phyloP scores from a whole-genome alignment of 2,329 filamentous ascomycete species.

The Venturiaceae sp. region DNA sequence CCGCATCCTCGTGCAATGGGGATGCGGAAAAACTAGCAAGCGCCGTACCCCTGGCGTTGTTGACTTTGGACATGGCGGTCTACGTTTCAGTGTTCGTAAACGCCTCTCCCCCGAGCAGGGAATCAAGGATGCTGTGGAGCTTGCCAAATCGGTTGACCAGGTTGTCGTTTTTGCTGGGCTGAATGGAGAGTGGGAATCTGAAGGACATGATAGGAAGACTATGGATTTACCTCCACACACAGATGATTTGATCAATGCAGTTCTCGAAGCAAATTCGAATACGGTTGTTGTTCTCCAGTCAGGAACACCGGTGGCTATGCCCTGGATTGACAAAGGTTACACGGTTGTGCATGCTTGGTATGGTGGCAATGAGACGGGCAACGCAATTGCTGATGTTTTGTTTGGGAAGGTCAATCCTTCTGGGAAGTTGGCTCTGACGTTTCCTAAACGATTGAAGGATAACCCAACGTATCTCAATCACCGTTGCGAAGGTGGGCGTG shows the following conservation, averaged over 20 bases:
- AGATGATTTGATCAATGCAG: slow-evolving; percentile 54
- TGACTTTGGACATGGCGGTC: slow-evolving; percentile 35
- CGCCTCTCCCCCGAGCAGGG: slow-evolving; percentile 29
- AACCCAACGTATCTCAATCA: slow-evolving; percentile 56
- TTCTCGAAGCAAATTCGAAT: slow-evolving; percentile 58
- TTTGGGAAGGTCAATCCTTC: slow-evolving; percentile 69
- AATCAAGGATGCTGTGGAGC: slow-evolving; percentile 55
- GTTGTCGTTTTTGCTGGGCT: slow-evolving; percentile 67
- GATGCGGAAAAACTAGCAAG: slow-evolving; percentile 8
- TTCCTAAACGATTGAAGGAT: slow-evolving; percentile 32
- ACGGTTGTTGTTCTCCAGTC: slow-evolving; percentile 54
- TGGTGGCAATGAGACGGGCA: slow-evolving; percentile 73
- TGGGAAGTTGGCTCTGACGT: slow-evolving; percentile 77
- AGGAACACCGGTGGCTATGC: slow-evolving; percentile 63
- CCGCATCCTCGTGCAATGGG: slow-evolving; percentile 19
- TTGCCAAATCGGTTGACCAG: slow-evolving; percentile 57
- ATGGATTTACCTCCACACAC: slow-evolving; percentile 58
- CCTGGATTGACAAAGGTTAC: slow-evolving; percentile 54
- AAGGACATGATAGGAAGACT: slow-evolving; percentile 68
- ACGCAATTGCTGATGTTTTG: slow-evolving; percentile 68
- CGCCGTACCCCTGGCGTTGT: slow-evolving; percentile 1
- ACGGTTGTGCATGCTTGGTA: slow-evolving; percentile 2
- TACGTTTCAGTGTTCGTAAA: slow-evolving; percentile 52
- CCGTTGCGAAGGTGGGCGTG: slow-evolving; percentile 41
- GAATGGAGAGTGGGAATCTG: slow-evolving; percentile 51